Evolutionary conservation across 768 basidiomycete genomes (phyloP), one percentile per base, ranked within the genome.

Genomic region (Lanmaoa pseudosensibilis): DNA sequence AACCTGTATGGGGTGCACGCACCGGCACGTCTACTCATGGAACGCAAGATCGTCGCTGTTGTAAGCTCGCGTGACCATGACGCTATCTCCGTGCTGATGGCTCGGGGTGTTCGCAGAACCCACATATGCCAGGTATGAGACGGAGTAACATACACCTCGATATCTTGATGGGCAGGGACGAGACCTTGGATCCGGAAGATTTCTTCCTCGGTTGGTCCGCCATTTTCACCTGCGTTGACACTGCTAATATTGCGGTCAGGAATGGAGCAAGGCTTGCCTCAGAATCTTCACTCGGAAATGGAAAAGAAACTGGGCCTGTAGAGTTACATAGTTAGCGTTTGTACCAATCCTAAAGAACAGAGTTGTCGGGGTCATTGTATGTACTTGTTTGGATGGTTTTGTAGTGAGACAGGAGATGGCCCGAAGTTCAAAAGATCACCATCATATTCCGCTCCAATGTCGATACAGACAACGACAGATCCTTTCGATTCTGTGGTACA

Each of bases 101-200:
- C 40, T 48, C 18, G 39, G 21, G 52, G 27, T 43, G 37, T 55
- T 38, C 59, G 13, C 65, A 93, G 91, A 81, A 77, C 63, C 80
- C 84, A 3, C 86, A 85, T 59, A 82, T 90, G 74, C 80, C 88
- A 16, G 82, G 77, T 38, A 70, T 86, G 62, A 76, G 80, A 16
- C 82, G 81, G 50, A 84, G 86, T 12, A 97, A 98, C 74, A 68
- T 98, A 38, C 88, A 92, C 61, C 83, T 95, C 27, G 96, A 99
- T 70, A 91, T 98, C 63, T 74, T 99, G 55, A 90, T 91, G 85
- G 96, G 96, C 45, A 85, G 88, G 38, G 96, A 99, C 66, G 92
- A 97, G 72, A 78, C 74, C 23, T 78, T 99, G 52, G 87, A 88
- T 27, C 80, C 86, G 5, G 74, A 75, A 2, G 96, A 98, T 68